Percentiles rank a stretch among this genome's conserved stretches.
Conservation (phyloP, 169 alveolate species). For the Theileria annulata region DNA sequence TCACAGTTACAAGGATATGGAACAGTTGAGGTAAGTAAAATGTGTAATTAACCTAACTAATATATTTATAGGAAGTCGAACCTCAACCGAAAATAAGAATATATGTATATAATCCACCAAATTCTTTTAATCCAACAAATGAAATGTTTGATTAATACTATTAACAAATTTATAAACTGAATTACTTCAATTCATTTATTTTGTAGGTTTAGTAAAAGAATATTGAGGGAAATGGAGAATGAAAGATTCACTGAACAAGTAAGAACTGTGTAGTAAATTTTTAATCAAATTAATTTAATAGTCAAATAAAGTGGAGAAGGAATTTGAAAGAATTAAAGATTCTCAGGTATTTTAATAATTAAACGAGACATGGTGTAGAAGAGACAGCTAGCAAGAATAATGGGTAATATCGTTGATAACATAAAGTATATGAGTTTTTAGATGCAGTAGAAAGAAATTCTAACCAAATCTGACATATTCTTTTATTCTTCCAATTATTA, state of each 20-base stretch:
- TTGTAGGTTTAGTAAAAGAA: conserved; percentile 42
- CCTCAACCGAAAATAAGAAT: conserved; percentile 53
- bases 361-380: conserved; percentile 13
- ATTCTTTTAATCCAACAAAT: conserved; percentile 49
- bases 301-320: neutral
- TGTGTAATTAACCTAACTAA: neutral
- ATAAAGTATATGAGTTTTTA: neutral
- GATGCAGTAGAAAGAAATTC: conserved; percentile 26
- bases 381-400: conserved; percentile 29
- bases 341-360: conserved; percentile 2
- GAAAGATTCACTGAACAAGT: conserved; percentile 38
- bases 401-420: conserved; percentile 11
- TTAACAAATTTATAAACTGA: neutral
- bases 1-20: conserved; percentile 7
- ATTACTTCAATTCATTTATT: neutral
- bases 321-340: conserved; percentile 1
- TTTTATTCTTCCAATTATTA: neutral
- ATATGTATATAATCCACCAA: conserved; percentile 45
- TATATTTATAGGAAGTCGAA: conserved; percentile 51
- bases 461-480: neutral
- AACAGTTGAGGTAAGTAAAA: conserved; percentile 15
- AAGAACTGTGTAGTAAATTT: neutral
- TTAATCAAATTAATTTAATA: neutral
- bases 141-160: conserved; percentile 3
- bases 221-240: conserved; percentile 33